phyloP scores from a whole-genome alignment of 371 early-diverging fungal genomes.

The Circinella minor region DNA sequence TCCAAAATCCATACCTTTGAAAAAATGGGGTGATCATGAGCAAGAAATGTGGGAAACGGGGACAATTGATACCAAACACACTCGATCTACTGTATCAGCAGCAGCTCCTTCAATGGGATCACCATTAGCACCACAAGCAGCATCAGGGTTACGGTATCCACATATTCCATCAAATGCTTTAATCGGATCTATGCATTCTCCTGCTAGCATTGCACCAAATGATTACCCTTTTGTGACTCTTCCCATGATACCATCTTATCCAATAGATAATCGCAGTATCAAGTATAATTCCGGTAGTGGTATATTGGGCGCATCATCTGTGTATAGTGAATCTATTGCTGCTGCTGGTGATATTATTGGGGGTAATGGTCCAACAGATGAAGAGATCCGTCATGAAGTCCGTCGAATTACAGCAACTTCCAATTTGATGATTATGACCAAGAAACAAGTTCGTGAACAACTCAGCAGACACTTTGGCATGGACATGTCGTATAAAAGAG shows the following conservation, averaged over 20 bases:
- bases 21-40: slow-evolving; percentile 90
- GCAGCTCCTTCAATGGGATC: too few species aligned
- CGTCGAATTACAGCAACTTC: slow-evolving; percentile 74
- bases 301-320: slow-evolving; percentile 12
- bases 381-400: slow-evolving; percentile 78
- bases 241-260: not conserved
- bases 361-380: slow-evolving; percentile 52
- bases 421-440: slow-evolving; percentile 81
- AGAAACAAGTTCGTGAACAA: slow-evolving; percentile 87
- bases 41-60: slow-evolving; percentile 63
- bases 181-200: too few species aligned
- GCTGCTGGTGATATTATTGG: not conserved
- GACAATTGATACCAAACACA: slow-evolving; percentile 54
- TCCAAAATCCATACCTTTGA: slow-evolving; percentile 59
- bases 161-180: not conserved
- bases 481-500: slow-evolving; percentile 77
- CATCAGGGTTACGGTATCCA: not conserved
- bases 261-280: slow-evolving; percentile 7
- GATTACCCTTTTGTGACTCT: not conserved
- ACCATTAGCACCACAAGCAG: not conserved
- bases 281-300: slow-evolving; percentile 6
- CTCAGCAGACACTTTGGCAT: slow-evolving; percentile 75
- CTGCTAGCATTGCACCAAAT: too few species aligned
- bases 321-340: slow-evolving; percentile 15
- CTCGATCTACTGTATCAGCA: slow-evolving; percentile 11